A percentile compares a stretch with the other conserved stretches of the same genome.
Conservation (phyloP, 805 yeast species). For the Starmera pachycereana region DNA sequence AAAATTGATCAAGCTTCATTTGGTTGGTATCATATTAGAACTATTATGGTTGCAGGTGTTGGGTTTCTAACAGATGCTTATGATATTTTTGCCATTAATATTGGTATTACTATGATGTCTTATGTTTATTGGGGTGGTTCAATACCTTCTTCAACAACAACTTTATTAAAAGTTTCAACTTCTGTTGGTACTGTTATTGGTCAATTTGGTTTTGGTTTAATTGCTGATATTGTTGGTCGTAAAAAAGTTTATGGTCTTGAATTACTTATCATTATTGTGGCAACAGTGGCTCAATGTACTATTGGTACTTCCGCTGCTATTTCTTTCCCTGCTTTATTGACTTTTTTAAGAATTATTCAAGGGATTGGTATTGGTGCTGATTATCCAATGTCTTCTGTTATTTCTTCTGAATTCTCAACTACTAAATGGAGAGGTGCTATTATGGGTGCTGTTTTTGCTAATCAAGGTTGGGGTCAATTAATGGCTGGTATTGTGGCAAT, state of each 20-base stretch:
- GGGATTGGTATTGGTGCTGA: conserved; percentile 98
- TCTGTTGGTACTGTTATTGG: conserved; percentile 93
- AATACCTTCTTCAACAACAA: conserved; percentile 63
- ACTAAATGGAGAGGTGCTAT: conserved; percentile 98
- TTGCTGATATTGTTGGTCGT: conserved; percentile 79
- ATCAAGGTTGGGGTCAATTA: conserved; percentile 96
- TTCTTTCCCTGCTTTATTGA: conserved; percentile 61
- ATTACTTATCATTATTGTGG: conserved; percentile 72
- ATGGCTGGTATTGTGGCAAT: conserved; percentile 79
- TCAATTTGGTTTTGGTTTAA: conserved; percentile 73
- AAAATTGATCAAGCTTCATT: conserved; percentile 72
- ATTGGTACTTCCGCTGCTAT: conserved; percentile 65
- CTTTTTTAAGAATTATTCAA: conserved; percentile 75
- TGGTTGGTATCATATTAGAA: conserved; percentile 77
- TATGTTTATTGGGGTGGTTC: conserved; percentile 61
- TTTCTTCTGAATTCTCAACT: conserved; percentile 85
- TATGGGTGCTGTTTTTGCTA: conserved; percentile 93
- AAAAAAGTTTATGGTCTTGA: conserved; percentile 82
- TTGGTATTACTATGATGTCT: conserved; percentile 70
- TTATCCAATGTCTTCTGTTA: conserved; percentile 88
- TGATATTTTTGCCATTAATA: conserved; percentile 83
- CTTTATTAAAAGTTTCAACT: conserved; percentile 77
- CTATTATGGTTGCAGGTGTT: conserved; percentile 82
- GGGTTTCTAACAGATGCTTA: conserved; percentile 92
- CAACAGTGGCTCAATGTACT: conserved; percentile 69